Percentiles rank a stretch among this genome's conserved stretches.
phyloP scores from a whole-genome alignment of 257 asterid genomes.

The Thymus mandschuricus region DNA sequence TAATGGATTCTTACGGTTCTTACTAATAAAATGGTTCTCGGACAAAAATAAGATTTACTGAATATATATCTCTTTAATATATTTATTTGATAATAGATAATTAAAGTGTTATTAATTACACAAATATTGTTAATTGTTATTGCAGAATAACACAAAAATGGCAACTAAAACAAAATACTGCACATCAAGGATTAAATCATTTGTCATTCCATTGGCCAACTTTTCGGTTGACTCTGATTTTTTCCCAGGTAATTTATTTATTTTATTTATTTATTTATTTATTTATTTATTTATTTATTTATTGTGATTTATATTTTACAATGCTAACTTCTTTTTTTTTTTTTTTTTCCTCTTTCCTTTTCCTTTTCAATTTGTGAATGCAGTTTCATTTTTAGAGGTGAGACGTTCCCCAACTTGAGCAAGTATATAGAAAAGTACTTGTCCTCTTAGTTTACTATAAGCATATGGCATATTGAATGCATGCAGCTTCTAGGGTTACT shows the following conservation, averaged over 20 bases:
- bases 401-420: conserved; percentile 36
- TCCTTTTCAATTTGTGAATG: neutral
- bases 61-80: neutral
- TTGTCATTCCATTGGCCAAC: conserved; percentile 81
- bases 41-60: neutral
- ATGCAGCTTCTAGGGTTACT: conserved; percentile 80
- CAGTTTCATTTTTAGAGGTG: conserved; percentile 99
- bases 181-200: conserved; percentile 91
- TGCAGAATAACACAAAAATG: conserved; percentile 89
- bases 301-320: neutral
- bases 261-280: neutral
- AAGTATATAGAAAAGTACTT: conserved; percentile 13
- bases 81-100: neutral
- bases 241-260: conserved; percentile 69
- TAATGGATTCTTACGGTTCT: too few relatives aligned
- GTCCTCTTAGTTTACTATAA: too few relatives aligned
- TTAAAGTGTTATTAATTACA: neutral
- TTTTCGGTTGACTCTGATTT: conserved; percentile 74
- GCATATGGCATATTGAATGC: neutral
- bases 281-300: too few relatives aligned
- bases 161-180: conserved; percentile 88
- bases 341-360: neutral
- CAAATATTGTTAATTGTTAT: neutral
- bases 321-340: neutral
- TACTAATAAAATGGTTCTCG: too few relatives aligned